These are phyloP conservation scores for Penicillium verrucosum DNA, from an alignment of 2,329 filamentous ascomycete genomes.

Conservation along the genomic window DNA sequence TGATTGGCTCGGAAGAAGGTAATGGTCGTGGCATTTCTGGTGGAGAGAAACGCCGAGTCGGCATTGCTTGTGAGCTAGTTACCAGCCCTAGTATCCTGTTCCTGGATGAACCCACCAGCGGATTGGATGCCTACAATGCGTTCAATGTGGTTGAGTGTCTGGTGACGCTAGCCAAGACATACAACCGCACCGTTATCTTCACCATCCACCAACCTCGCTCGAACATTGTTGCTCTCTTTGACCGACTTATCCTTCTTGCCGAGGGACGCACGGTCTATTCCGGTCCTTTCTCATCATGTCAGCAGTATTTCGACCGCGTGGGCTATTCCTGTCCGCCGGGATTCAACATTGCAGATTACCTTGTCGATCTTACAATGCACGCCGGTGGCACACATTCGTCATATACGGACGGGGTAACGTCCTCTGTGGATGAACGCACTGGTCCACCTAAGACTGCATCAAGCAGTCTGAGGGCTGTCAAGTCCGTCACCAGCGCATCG, in stretches of 20 bases:
- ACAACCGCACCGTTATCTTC: constrained; percentile 95
- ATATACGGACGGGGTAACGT: constrained; percentile 51
- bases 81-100: constrained; percentile 97
- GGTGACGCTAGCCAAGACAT: constrained; percentile 89
- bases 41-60: constrained; percentile 91
- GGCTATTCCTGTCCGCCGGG: constrained; percentile 92
- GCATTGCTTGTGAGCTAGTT: constrained; percentile 95
- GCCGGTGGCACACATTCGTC: constrained; percentile 61
- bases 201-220: constrained; percentile 97
- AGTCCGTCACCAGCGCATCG: constrained; percentile 83
- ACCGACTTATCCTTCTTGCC: constrained; percentile 85
- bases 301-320: constrained; percentile 85
- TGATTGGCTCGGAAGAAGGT: constrained; percentile 94
- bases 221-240: constrained; percentile 96
- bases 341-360: constrained; percentile 98
- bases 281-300: constrained; percentile 81
- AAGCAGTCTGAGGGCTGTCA: constrained; percentile 82
- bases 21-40: constrained; percentile 93
- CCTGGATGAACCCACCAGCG: constrained; percentile 94
- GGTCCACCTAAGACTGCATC: constrained; percentile 69
- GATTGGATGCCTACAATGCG: constrained; percentile 92
- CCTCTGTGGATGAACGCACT: constrained; percentile 53
- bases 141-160: constrained; percentile 98
- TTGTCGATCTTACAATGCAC: constrained; percentile 98
- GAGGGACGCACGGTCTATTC: constrained; percentile 90